Base-by-base conservation (phyloP, 306 rosid genomes). In the Ceratonia siliqua region DNA sequence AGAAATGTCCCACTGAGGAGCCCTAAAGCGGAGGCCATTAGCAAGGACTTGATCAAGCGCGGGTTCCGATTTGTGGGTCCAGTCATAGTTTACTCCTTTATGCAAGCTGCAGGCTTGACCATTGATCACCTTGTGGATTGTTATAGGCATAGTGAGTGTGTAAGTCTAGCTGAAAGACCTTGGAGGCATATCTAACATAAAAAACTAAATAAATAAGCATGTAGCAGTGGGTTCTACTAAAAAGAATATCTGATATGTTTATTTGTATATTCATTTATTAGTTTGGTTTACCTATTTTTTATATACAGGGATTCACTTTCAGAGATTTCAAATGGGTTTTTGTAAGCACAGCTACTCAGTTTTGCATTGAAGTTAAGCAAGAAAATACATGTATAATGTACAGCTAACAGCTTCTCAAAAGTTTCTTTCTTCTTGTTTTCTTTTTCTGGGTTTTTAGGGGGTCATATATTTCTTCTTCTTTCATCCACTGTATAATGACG, bases 91-190 rank as follows among this genome's bases (percentile, higher is more conserved):
- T 86, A 90, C 73, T 94, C 99, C 8, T 94, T 94, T 68, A 92
- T 94, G 98, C 99, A 95, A 80, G 99, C 98, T 38, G 96, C 99
- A 2, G 99, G 99, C 12, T 82, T 92, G 73, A 89, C 93, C 11
- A 92, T 90, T 70, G 98, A 95, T 69, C 99, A 95, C 75, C 96
- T 95, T 74, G 90, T 90, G 25, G 93, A 92, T 72, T 95, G 99
- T 54, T 92, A 90, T 24, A 81, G 99, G 58, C 91, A 92, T 15
- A 30, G 28, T 73, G 98, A 95, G 38, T 92, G 98, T 68, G 93
- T 95, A 0, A 82, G 84, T 78, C 92, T 92, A n/a, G 99, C 99
- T 1, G 99, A 95, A 79, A 89, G 99, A 80, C 99, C 98, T 30
- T 95, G 99, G 99, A 95, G 99, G 82, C 99, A 94, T 80, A 90